Evolutionary conservation across 306 rosid species (phyloP), one percentile per base, ranked within the genome.

Genomic region (Lithocarpus polystachyus): DNA sequence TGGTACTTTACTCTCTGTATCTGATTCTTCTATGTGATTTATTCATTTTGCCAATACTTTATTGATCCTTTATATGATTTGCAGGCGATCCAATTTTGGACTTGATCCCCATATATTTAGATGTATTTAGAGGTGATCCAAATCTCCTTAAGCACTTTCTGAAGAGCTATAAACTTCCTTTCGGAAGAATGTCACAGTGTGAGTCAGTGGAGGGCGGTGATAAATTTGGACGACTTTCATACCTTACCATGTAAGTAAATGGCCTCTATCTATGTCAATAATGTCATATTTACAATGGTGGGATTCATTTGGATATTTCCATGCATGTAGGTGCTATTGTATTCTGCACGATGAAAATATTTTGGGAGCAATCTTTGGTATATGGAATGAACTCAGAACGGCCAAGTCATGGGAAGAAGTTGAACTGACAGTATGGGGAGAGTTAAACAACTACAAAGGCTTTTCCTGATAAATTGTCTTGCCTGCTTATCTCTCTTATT

Each of bases 341-440:
- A 93, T 95, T 78, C 82, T 95, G 88, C 97, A 95, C 72, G 88
- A 95, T 6, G 98, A 95, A 4, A 86, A 95, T 84, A 87, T 95
- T 54, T 76, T 95, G 88, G 97, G 98, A 80, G 98, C 98, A 48
- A 86, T 95, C 71, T 91, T 88, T 70, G 87, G 96, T 71, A 55
- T 93, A 68, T 95, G 97, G 98, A 77, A 84, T 5, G 90, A 93
- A 71, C 86, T 95, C 57, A 90, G 79, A 80, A 80, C 86, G 45
- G 95, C 93, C 29, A 48, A 88, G 48, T 89, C 99, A 28, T 95
- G 99, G 99, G 98, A 95, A 85, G 97, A 87, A 81, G 94, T 95
- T 76, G 98, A 95, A 85, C 87, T 79, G 43, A 72, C 76, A 1
- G 97, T 91, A 18, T 93, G 97, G 98, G 94, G 97, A 18, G 93